These are phyloP conservation scores for Xylaria sp. DNA, from an alignment of 2,329 filamentous ascomycete species.

Conservation along the genomic window DNA sequence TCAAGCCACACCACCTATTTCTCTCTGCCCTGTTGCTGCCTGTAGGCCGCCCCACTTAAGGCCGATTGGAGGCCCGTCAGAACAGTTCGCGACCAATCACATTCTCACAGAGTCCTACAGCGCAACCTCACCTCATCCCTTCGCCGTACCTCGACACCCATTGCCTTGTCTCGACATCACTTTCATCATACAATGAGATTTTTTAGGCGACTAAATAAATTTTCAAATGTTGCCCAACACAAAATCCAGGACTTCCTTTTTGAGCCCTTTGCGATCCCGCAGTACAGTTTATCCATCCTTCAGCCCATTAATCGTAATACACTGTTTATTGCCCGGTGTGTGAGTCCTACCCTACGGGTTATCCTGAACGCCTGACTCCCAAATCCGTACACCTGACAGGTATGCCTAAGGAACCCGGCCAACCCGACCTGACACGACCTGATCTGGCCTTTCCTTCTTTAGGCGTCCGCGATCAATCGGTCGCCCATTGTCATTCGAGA, in stretches of 20 bases:
- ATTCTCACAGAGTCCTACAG: conserved; percentile 9
- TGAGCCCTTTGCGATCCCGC: background rate
- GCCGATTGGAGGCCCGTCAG: conserved; percentile 1
- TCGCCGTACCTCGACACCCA: background rate
- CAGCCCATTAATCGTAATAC: conserved; percentile 9
- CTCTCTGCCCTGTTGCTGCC: conserved; percentile 19
- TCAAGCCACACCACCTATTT: conserved; percentile 16
- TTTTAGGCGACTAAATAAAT: conserved; percentile 13
- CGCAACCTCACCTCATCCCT: conserved; percentile 23
- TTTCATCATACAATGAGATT: background rate
- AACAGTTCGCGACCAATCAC: conserved; percentile 4
- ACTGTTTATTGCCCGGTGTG: background rate
- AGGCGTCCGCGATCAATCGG: conserved; percentile 25
- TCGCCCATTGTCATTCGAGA: conserved; percentile 23
- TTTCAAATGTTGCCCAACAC: background rate
- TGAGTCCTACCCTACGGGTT: conserved; percentile 13
- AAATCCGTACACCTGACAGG: conserved; percentile 10
- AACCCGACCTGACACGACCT: background rate
- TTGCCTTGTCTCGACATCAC: conserved; percentile 14
- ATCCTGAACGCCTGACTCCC: conserved; percentile 23
- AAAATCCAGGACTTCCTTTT: background rate
- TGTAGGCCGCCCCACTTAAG: background rate
- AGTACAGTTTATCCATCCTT: background rate
- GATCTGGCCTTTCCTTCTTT: background rate
- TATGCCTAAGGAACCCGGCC: conserved; percentile 7